These are phyloP conservation scores for Parastagonospora avenae DNA, from an alignment of 2,329 filamentous ascomycete species.

Conservation along the genomic window DNA sequence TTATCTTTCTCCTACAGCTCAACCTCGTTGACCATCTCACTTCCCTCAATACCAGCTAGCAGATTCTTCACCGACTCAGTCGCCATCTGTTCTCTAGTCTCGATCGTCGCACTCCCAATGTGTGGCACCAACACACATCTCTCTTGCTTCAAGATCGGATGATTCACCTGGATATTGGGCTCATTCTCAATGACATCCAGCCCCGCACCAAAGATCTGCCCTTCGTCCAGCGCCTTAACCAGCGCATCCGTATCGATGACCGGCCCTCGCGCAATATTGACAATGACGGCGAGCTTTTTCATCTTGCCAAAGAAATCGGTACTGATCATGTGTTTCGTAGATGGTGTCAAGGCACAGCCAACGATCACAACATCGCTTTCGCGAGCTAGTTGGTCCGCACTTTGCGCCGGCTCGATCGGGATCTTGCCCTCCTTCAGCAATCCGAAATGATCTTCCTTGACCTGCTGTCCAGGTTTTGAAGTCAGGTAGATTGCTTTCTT, in stretches of 20 bases:
- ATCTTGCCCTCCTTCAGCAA: constrained; percentile 21
- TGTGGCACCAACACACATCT: constrained; percentile 62
- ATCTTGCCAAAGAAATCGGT: constrained; percentile 51
- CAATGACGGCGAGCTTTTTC: constrained; percentile 59
- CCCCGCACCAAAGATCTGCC: constrained; percentile 58
- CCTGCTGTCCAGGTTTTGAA: constrained; percentile 28
- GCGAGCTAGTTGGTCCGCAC: constrained; percentile 27
- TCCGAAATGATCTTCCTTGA: constrained; percentile 30
- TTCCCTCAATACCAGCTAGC: constrained; percentile 32
- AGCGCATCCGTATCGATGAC: constrained; percentile 62
- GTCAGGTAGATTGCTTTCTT: constrained; percentile 32
- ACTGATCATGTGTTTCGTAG: constrained; percentile 34
- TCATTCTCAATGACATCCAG: constrained; percentile 64
- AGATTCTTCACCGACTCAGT: constrained; percentile 62
- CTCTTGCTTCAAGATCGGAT: constrained; percentile 54
- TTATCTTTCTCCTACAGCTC: constrained; percentile 16
- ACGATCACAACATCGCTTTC: constrained; percentile 40
- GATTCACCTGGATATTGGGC: constrained; percentile 53
- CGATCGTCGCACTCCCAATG: constrained; percentile 62
- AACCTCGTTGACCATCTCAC: constrained; percentile 37
- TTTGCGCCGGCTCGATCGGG: constrained; percentile 24
- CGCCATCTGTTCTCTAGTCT: constrained; percentile 65
- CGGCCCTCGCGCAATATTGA: constrained; percentile 63
- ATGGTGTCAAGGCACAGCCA: constrained; percentile 32
- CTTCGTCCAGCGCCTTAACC: constrained; percentile 56